phyloP scores from a whole-genome alignment of 352 stramenopile genomes.

The Phytophthora cactorum region DNA sequence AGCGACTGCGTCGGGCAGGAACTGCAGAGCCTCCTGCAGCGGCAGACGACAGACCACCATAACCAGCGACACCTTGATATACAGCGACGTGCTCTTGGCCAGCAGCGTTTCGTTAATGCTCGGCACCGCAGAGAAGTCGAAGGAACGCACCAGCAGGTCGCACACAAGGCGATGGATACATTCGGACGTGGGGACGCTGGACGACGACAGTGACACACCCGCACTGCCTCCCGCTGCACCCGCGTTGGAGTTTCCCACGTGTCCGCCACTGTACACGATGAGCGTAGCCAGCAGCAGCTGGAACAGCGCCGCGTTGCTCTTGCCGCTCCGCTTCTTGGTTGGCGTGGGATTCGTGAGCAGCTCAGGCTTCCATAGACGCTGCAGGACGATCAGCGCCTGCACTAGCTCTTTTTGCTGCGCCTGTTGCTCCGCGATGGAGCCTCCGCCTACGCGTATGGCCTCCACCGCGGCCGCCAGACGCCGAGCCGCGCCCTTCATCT shows the following conservation, averaged over 20 bases:
- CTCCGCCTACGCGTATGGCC: slow-evolving; percentile 42
- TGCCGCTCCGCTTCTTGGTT: slow-evolving; percentile 33
- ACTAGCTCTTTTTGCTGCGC: slow-evolving; percentile 48
- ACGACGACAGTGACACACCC: slow-evolving; percentile 58
- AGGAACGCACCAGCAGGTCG: slow-evolving; percentile 74
- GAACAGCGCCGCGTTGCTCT: slow-evolving; percentile 58
- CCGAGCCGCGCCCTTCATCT: slow-evolving; percentile 51
- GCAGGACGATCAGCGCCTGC: slow-evolving; percentile 61
- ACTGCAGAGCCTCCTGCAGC: slow-evolving; percentile 64
- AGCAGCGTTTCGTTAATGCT: slow-evolving; percentile 61
- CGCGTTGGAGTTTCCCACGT: slow-evolving; percentile 33
- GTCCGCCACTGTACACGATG: slow-evolving; percentile 68
- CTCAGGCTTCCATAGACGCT: slow-evolving; percentile 62
- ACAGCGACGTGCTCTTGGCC: slow-evolving; percentile 65
- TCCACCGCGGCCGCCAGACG: slow-evolving; percentile 57
- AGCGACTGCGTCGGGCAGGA: slow-evolving; percentile 70
- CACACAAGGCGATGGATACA: slow-evolving; percentile 71
- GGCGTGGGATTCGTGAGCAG: slow-evolving; percentile 25
- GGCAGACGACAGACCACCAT: slow-evolving; percentile 69
- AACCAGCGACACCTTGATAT: slow-evolving; percentile 73
- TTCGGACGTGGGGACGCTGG: slow-evolving; percentile 61
- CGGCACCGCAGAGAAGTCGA: slow-evolving; percentile 71
- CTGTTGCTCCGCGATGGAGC: slow-evolving; percentile 42
- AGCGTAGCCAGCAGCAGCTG: slow-evolving; percentile 69
- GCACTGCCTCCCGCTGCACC: slow-evolving; percentile 34